Conservation (phyloP, 73 alveolate genomes). For the Paramecium primaurelia region DNA sequence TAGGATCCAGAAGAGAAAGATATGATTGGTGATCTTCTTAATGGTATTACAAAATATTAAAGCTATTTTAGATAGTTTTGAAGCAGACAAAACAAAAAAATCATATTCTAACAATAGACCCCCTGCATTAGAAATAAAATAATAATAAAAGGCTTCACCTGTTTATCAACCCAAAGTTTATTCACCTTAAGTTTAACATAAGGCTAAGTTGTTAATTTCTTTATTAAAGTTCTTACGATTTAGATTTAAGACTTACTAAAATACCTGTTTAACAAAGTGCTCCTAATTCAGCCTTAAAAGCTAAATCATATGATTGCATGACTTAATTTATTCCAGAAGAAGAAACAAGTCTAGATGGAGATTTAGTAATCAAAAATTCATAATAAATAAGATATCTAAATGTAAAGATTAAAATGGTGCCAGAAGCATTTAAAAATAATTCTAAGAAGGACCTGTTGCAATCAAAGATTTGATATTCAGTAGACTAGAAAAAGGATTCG, state of each 20-base stretch:
- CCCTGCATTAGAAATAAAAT: background rate
- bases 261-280: background rate
- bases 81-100: background rate
- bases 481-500: conserved; percentile 60
- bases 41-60: background rate
- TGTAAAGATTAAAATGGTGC: conserved; percentile 72
- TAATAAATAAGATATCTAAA: background rate
- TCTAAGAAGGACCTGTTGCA: conserved; percentile 67
- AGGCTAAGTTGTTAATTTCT: background rate
- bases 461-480: conserved; percentile 61
- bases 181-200: background rate
- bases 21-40: background rate
- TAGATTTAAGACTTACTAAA: background rate
- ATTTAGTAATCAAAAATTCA: background rate
- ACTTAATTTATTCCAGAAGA: background rate
- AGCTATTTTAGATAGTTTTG: background rate
- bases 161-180: background rate
- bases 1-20: background rate
- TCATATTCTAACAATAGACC: background rate
- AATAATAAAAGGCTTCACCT: background rate
- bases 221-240: background rate
- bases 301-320: background rate
- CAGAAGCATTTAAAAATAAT: conserved; percentile 64
- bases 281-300: background rate
- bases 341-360: background rate